phyloP scores from a whole-genome alignment of 1,284 basidiomycete species.

The Earliella scabrosa region DNA sequence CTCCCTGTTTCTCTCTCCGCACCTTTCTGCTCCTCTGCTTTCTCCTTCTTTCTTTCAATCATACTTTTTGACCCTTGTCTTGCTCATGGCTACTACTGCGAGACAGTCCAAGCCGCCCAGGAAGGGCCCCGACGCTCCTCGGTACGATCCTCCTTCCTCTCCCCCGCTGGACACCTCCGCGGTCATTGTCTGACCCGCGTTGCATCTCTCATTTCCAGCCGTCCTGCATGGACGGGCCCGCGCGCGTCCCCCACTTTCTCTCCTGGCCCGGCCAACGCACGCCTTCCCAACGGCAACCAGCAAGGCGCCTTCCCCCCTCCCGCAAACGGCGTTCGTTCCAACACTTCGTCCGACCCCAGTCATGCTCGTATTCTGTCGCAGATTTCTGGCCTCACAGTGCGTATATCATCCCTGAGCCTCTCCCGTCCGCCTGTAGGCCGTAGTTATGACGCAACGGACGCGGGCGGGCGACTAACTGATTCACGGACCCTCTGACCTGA shows the following conservation, averaged over 20 bases:
- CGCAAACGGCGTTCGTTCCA: constrained; percentile 47
- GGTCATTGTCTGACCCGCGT: constrained; percentile 11
- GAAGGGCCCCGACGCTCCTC: constrained; percentile 61
- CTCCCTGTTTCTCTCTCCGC: constrained; percentile 13
- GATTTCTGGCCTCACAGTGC: constrained; percentile 66
- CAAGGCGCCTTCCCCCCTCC: constrained; percentile 54
- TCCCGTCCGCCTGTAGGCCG: background rate
- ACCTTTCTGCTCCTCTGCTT: constrained; percentile 34
- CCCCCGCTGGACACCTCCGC: background rate
- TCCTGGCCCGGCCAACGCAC: constrained; percentile 51
- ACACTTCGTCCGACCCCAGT: constrained; percentile 36
- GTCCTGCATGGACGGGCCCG: constrained; percentile 65
- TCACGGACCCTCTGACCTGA: constrained; percentile 1
- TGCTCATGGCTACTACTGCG: constrained; percentile 62
- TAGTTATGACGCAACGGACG: constrained; percentile 14
- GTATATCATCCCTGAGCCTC: constrained; percentile 32
- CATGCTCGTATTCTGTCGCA: constrained; percentile 63
- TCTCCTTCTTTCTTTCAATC: constrained; percentile 37
- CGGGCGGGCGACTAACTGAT: constrained; percentile 12
- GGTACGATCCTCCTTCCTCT: constrained; percentile 46
- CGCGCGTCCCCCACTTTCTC: constrained; percentile 72
- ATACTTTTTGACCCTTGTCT: constrained; percentile 22
- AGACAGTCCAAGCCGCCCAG: constrained; percentile 61
- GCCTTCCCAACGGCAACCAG: constrained; percentile 49
- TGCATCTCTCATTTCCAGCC: constrained; percentile 43